Conservation (phyloP, 2,329 filamentous ascomycete genomes). For the Eurotiales sp. region DNA sequence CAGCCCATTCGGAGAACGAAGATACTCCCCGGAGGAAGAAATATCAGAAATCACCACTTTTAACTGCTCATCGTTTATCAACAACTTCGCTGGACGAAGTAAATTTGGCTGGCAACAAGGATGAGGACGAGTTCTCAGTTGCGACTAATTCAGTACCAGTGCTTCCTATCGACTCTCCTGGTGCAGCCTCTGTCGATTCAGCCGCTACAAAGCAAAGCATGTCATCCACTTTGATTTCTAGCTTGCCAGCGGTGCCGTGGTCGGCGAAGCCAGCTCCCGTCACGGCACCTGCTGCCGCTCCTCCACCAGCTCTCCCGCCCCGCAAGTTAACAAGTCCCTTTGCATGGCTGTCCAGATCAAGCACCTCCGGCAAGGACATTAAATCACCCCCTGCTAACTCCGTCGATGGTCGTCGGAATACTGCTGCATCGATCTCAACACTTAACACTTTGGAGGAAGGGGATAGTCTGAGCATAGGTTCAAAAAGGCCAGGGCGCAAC, state of each 20-base stretch:
- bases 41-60: slow-evolving; percentile 49
- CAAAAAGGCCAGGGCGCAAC: slow-evolving; percentile 51
- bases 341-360: slow-evolving; percentile 71
- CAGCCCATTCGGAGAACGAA: slow-evolving; percentile 27
- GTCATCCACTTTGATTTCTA: slow-evolving; percentile 57
- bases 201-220: slow-evolving; percentile 29
- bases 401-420: slow-evolving; percentile 60
- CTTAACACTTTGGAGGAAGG: slow-evolving; percentile 72
- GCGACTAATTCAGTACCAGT: slow-evolving; percentile 23
- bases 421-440: slow-evolving; percentile 74
- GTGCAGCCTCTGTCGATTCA: slow-evolving; percentile 30
- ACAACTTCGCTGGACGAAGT: slow-evolving; percentile 61
- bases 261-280: slow-evolving; percentile 24
- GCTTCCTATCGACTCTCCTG: slow-evolving; percentile 26
- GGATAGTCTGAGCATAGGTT: slow-evolving; percentile 46
- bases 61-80: slow-evolving; percentile 53
- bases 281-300: slow-evolving; percentile 35
- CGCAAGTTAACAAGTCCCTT: slow-evolving; percentile 87
- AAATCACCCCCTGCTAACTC: slow-evolving; percentile 55
- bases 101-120: slow-evolving; percentile 60
- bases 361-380: slow-evolving; percentile 48
- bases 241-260: slow-evolving; percentile 56
- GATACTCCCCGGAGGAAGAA: slow-evolving; percentile 33
- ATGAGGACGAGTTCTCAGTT: slow-evolving; percentile 35
- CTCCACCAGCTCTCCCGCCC: slow-evolving; percentile 35